Conservation (phyloP, 306 rosid species). For the Lathyrus sativus region DNA sequence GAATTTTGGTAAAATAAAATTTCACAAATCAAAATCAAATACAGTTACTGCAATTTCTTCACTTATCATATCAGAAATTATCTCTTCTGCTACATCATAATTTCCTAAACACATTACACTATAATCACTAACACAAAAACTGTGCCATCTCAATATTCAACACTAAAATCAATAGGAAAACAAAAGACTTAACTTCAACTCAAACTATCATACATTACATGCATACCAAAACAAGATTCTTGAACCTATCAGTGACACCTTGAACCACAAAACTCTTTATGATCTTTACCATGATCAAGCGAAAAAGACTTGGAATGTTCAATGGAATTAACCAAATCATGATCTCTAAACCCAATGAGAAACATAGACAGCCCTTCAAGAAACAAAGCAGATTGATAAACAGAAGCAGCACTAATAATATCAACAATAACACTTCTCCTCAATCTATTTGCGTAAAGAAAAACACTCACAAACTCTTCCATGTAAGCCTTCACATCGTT, state of each 20-base stretch:
- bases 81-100: neutral
- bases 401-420: slow-evolving; percentile 47
- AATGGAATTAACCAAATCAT: slow-evolving; percentile 42
- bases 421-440: slow-evolving; percentile 64
- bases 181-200: too few relatives aligned
- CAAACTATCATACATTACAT: neutral
- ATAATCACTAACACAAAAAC: neutral
- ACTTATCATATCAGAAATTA: neutral
- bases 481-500: slow-evolving; percentile 46
- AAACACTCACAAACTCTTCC: slow-evolving; percentile 62
- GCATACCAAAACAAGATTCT: neutral
- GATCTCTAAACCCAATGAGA: slow-evolving; percentile 58
- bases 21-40: slow-evolving; percentile 21
- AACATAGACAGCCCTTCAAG: slow-evolving; percentile 70
- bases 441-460: slow-evolving; percentile 66
- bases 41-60: too few relatives aligned
- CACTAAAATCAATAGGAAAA: neutral
- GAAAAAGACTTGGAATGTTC: slow-evolving; percentile 38
- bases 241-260: slow-evolving; percentile 11
- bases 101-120: neutral
- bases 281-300: neutral
- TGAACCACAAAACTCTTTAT: slow-evolving; percentile 11
- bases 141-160: neutral
- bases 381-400: slow-evolving; percentile 65
- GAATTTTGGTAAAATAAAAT: too few relatives aligned